Evolutionary conservation across 495 filamentous ascomycete species (phyloP).

Genomic region (Talaromyces nanjingensis): DNA sequence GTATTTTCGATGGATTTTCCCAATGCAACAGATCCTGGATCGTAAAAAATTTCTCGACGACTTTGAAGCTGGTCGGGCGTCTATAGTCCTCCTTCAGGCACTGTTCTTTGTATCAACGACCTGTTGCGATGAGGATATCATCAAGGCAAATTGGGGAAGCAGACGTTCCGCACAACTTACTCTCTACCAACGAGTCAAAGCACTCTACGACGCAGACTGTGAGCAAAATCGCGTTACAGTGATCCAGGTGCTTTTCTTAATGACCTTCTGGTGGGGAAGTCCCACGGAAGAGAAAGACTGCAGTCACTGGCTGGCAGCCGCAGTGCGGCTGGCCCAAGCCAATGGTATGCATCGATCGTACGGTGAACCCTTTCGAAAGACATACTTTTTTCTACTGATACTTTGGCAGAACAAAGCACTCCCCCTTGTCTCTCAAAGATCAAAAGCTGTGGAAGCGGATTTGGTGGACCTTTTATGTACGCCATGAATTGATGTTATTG

Average conservation of each 20-base stretch:
- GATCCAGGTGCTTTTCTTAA: constrained; percentile 30
- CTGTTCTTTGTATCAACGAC: constrained; percentile 37
- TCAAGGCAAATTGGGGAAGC: constrained; percentile 21
- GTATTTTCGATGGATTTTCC: constrained; percentile 40
- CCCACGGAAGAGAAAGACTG: constrained; percentile 34
- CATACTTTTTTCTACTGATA: neutral
- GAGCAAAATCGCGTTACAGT: constrained; percentile 30
- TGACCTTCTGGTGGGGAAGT: constrained; percentile 36
- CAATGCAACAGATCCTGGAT: constrained; percentile 35
- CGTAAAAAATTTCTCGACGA: constrained; percentile 17
- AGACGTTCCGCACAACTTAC: constrained; percentile 26
- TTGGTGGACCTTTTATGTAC: constrained; percentile 43
- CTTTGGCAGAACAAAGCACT: constrained; percentile 26
- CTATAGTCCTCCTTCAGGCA: constrained; percentile 31
- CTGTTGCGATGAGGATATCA: constrained; percentile 19
- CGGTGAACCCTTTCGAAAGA: constrained; percentile 5
- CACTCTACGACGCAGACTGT: constrained; percentile 36
- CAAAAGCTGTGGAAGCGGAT: constrained; percentile 36
- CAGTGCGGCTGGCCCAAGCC: constrained; percentile 33
- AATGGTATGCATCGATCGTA: constrained; percentile 30
- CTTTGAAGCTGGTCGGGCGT: constrained; percentile 24
- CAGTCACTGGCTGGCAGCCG: constrained; percentile 35
- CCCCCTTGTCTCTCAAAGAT: constrained; percentile 22
- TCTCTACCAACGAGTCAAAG: constrained; percentile 33
- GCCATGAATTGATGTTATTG: constrained; percentile 8